These are phyloP conservation scores for Picochlorum sp. DNA, from an alignment of 139 green algal genomes.

Conservation along the genomic window DNA sequence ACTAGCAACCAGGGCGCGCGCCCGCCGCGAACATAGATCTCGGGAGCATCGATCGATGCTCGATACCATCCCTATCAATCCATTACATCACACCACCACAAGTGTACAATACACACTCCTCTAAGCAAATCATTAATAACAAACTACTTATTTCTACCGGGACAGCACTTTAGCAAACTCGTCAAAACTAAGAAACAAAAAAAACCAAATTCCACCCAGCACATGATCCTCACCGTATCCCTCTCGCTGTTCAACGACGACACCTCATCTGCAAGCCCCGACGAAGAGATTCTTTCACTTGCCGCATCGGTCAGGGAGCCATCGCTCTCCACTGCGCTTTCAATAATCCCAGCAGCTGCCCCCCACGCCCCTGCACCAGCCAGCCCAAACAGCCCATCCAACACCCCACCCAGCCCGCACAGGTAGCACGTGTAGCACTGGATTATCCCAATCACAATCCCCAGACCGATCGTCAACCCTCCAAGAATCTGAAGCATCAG, in stretches of 20 bases:
- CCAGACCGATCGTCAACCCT: constrained; percentile 1
- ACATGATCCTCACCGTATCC: not conserved
- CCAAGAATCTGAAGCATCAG: constrained; percentile 6
- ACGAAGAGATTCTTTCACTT: too few species aligned
- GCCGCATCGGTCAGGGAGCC: not conserved
- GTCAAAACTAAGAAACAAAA: not conserved
- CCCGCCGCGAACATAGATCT: too few species aligned
- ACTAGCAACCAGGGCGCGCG: too few species aligned
- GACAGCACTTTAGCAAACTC: not conserved
- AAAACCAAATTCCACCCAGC: constrained; percentile 8
- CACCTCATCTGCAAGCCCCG: too few species aligned
- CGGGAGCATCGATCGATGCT: too few species aligned
- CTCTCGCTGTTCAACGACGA: not conserved
- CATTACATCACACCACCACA: too few species aligned
- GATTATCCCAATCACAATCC: constrained; percentile 2
- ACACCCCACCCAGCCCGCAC: constrained; percentile 1
- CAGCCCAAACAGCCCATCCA: constrained; percentile 1
- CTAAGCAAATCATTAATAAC: not conserved
- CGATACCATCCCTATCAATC: too few species aligned
- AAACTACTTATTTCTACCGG: not conserved
- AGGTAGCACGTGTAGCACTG: constrained; percentile 8
- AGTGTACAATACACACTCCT: not conserved
- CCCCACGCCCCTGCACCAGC: not conserved
- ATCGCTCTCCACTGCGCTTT: not conserved
- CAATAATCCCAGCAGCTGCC: not conserved